phyloP scores from a whole-genome alignment of 805 yeast species.

The Candida nemodendra region DNA sequence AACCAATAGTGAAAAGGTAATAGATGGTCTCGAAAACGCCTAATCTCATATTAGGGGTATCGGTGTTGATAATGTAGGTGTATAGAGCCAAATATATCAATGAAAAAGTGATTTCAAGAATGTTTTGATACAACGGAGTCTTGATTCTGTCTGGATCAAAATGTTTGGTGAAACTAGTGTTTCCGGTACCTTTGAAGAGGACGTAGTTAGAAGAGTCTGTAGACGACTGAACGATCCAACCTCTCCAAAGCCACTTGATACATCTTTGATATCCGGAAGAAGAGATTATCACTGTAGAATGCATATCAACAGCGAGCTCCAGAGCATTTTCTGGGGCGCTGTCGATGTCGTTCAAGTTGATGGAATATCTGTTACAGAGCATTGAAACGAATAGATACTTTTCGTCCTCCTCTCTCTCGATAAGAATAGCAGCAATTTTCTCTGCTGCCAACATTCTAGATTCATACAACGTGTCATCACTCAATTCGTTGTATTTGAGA shows the following conservation, averaged over 20 bases:
- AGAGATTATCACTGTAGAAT: conserved; percentile 71
- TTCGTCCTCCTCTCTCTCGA: conserved; percentile 60
- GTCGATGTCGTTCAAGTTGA: conserved; percentile 61
- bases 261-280: conserved; percentile 84
- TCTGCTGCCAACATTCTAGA: conserved; percentile 72
- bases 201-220: conserved; percentile 68
- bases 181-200: conserved; percentile 57
- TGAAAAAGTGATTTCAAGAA: conserved; percentile 66
- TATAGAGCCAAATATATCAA: conserved; percentile 59
- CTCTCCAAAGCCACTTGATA: conserved; percentile 88
- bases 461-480: conserved; percentile 62
- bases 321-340: conserved; percentile 68
- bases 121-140: conserved; percentile 81
- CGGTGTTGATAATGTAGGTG: conserved; percentile 63
- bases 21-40: conserved; percentile 54
- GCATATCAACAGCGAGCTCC: conserved; percentile 85
- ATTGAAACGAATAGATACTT: conserved; percentile 67
- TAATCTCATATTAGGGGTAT: conserved; percentile 37
- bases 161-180: conserved; percentile 55
- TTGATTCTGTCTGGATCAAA: conserved; percentile 81
- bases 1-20: conserved; percentile 65
- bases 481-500: conserved; percentile 56
- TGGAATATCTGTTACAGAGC: conserved; percentile 72
- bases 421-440: conserved; percentile 63
- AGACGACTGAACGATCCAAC: conserved; percentile 82